Evolutionary conservation across 2,329 filamentous ascomycete genomes (phyloP).

Genomic region (Diaporthe velutina): DNA sequence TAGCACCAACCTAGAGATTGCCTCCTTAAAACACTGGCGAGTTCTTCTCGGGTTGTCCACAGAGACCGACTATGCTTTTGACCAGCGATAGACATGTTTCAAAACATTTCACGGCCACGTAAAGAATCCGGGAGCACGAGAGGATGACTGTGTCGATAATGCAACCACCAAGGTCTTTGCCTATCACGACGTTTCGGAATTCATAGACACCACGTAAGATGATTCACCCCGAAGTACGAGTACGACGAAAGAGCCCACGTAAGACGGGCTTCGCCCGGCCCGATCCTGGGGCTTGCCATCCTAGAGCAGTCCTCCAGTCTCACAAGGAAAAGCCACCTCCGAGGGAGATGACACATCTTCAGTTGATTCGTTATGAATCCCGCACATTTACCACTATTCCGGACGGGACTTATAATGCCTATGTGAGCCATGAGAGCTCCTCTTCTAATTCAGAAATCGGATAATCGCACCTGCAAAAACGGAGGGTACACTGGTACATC

Average conservation of each 20-base stretch:
- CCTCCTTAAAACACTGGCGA: conserved; percentile 24
- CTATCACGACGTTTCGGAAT: not conserved
- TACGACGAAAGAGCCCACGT: not conserved
- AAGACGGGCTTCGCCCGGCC: not conserved
- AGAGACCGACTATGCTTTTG: not conserved
- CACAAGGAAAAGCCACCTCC: not conserved
- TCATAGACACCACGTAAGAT: not conserved
- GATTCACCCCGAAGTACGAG: not conserved
- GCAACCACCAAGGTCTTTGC: not conserved
- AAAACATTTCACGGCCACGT: not conserved
- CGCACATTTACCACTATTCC: too few species aligned
- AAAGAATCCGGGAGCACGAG: not conserved
- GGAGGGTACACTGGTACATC: too few species aligned
- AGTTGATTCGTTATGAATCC: not conserved
- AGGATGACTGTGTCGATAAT: not conserved
- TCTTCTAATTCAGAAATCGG: too few species aligned
- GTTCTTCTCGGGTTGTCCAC: not conserved
- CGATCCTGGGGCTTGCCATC: not conserved
- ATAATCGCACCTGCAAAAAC: too few species aligned
- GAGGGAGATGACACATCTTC: not conserved
- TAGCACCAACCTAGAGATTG: not conserved
- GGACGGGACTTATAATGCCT: not conserved
- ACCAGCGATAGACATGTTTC: not conserved
- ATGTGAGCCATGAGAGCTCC: too few species aligned
- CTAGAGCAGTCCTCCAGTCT: not conserved